Evolutionary conservation across 495 filamentous ascomycete species (phyloP), one percentile per base, ranked within the genome.

Genomic region (Hypoxylon fragiforme): DNA sequence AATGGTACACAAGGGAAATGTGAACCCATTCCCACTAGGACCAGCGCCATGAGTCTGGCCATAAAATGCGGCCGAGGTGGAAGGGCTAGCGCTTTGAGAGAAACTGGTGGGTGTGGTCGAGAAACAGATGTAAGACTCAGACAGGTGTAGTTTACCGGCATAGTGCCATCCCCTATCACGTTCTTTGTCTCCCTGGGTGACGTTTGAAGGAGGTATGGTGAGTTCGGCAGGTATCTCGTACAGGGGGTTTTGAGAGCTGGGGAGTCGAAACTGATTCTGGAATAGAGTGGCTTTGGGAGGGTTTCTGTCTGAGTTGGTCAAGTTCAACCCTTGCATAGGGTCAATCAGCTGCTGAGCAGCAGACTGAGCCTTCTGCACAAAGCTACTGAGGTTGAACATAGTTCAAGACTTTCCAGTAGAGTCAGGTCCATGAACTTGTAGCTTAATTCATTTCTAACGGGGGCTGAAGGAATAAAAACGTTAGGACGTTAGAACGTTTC

Each of bases 161-260:
- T 97, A 97, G 60, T 90, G 86, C 63, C 85, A 92, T 32, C 91
- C 91, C 32, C 78, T 68, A 47, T 84, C 84, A 54, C 81, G 79
- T 46, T 83, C 70, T 60, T 84, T 81, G 64, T 86, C 82, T 28
- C 81, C 80, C 44, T 83, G 78, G 28, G 80, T 78, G 46, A 74
- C 70, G 62, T 77, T 76, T 20, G 80, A 79, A 18, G 86, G 81
- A 2, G 89, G 84, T 20, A 97, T 85, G 46, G 91, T 90, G 20
- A 98, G 81, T 72, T 98, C 92, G 60, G 95, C 91, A 45, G 89
- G 90, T 72, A 98, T 96, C 73, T 98, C 94, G 68, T 95, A 90
- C 24, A 96, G 77, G 11, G 94, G 95, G 39, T 83, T 89, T 66
- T 98, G 92, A 7, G 88, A 85, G 61, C 91, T 88, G 6, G 94